Evolutionary conservation across 495 filamentous ascomycete genomes (phyloP).

Genomic region (Penicillium paradoxum): DNA sequence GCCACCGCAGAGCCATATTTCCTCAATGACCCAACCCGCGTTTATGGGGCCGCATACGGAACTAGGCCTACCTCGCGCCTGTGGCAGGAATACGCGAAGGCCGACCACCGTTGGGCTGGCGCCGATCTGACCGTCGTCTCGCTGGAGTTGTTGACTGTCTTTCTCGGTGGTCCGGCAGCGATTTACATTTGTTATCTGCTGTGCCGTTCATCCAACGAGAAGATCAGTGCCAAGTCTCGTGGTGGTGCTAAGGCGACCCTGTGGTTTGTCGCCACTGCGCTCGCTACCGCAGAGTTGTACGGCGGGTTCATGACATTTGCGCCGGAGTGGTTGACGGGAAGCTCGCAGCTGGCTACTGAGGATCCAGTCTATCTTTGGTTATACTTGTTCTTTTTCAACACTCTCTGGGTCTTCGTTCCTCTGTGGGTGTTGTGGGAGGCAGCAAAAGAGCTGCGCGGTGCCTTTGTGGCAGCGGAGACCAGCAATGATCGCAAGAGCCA

Average conservation of each 20-base stretch:
- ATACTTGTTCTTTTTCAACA: conserved; percentile 89
- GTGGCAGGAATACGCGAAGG: conserved; percentile 92
- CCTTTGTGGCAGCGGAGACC: conserved; percentile 41
- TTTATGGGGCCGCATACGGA: conserved; percentile 72
- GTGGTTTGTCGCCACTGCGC: conserved; percentile 64
- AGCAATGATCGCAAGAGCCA: conserved; percentile 10
- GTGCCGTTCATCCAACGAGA: conserved; percentile 25
- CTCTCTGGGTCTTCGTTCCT: conserved; percentile 80
- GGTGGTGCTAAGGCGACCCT: conserved; percentile 49
- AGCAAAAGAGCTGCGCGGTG: conserved; percentile 53
- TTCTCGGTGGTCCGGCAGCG: conserved; percentile 69
- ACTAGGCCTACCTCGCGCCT: conserved; percentile 59
- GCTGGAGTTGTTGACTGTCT: conserved; percentile 81
- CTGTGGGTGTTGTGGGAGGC: conserved; percentile 69
- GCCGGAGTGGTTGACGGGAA: conserved; percentile 85
- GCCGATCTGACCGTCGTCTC: conserved; percentile 75
- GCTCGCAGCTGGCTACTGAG: conserved; percentile 67
- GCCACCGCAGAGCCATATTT: conserved; percentile 45
- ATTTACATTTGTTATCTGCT: conserved; percentile 65
- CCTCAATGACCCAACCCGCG: conserved; percentile 46
- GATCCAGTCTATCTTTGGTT: conserved; percentile 86
- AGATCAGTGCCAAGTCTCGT: conserved; percentile 8
- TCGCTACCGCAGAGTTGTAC: conserved; percentile 94
- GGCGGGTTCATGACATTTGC: conserved; percentile 96
- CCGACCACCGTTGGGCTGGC: conserved; percentile 76